Base-by-base conservation (phyloP, 768 basidiomycete species). In the Psilocybe azurescens region DNA sequence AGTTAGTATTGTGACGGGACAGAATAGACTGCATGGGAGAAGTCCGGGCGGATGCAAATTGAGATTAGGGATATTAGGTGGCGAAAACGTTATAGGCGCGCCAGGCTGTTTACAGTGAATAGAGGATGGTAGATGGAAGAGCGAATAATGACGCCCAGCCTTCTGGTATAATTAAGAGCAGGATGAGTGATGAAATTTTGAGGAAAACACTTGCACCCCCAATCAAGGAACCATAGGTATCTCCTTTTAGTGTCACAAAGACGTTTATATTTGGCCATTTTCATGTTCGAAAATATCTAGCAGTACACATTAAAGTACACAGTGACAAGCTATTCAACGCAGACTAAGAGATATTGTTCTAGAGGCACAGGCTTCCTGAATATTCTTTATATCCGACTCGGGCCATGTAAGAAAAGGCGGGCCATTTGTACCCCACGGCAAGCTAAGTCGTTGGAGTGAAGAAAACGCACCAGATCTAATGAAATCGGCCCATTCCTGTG, bases 331-430 rank as follows among this genome's bases (percentile, higher is more conserved):
- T n/a, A 38, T n/a, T 33, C 30, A 56, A 30, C 18, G 46, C 28
- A 56, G 52, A 30, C 56, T 41, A 32, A 69, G 28, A 16, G 54
- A 61, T 30, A 69, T 65, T 44, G 56, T 30, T 29, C 65, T 58
- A 30, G 54, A 50, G 2, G 44, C 56, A 60, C 71, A 72, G 14
- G 69, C 70, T 10, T 58, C 49, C 24, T 65, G 57, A 14, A 75
- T 62, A 49, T 55, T 58, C 36, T 60, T 55, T 30, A 50, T 69
- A 24, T 60, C 69, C 38, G 46, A 65, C 56, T 39, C 61, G 46
- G 70, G 56, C 82, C 82, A 84, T 46, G 66, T 60, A n/a, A 36
- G 60, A 67, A 76, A 83, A 1, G 81, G 80, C 49, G 80, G 81
- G 4, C 61, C 50, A 53, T 75, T 73, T 1, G 77, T 81, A 1